These are phyloP conservation scores for Chaetomium globosum DNA, from an alignment of 2,329 filamentous ascomycete species.

Conservation along the genomic window DNA sequence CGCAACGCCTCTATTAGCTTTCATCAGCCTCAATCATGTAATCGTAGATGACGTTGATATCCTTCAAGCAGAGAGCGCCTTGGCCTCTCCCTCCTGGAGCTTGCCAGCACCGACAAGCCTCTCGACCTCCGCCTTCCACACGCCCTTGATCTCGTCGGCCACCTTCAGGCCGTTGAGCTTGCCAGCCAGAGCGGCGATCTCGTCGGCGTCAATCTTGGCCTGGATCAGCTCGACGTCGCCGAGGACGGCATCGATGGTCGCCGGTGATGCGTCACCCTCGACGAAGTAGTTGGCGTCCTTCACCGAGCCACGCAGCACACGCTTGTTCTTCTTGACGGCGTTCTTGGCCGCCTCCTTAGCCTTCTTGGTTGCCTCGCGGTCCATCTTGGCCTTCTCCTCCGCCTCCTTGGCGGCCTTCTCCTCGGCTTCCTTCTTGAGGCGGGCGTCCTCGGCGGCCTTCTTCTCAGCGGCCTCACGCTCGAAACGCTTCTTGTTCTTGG, in stretches of 20 bases:
- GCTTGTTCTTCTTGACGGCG: constrained; percentile 99
- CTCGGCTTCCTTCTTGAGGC: constrained; percentile 80
- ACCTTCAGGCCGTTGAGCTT: constrained; percentile 81
- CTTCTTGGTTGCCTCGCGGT: constrained; percentile 87
- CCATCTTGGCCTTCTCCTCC: constrained; percentile 81
- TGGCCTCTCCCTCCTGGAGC: constrained; percentile 80
- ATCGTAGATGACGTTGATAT: neutral
- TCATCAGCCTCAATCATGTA: neutral
- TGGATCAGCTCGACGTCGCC: constrained; percentile 85
- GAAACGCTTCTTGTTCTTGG: constrained; percentile 92
- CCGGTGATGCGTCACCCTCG: constrained; percentile 69
- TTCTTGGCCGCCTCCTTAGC: constrained; percentile 98
- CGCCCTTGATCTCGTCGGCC: constrained; percentile 78
- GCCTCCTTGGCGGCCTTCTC: constrained; percentile 78
- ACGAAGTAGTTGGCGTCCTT: constrained; percentile 98
- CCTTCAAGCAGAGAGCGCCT: constrained; percentile 55
- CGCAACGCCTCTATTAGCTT: constrained; percentile 15
- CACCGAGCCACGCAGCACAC: constrained; percentile 86
- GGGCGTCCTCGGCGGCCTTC: constrained; percentile 80
- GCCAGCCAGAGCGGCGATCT: constrained; percentile 79
- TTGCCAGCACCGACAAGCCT: constrained; percentile 79
- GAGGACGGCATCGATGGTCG: constrained; percentile 79
- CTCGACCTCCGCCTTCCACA: constrained; percentile 78
- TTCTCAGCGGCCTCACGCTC: constrained; percentile 93
- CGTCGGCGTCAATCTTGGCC: constrained; percentile 84